Conservation (phyloP, 345 rosid species). For the Isatis tinctoria region DNA sequence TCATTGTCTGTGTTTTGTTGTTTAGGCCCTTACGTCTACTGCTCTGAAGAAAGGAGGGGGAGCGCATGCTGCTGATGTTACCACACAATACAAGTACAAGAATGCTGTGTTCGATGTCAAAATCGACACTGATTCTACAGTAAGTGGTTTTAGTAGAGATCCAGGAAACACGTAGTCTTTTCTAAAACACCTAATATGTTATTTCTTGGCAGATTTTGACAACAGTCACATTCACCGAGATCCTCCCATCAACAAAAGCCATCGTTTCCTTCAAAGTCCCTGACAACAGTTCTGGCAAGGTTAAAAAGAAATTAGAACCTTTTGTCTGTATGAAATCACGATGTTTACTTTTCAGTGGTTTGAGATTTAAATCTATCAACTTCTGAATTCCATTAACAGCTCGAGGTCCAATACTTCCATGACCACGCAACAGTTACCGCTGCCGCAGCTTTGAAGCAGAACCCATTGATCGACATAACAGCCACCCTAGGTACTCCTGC, state of each 20-base stretch:
- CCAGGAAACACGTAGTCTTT: neutral
- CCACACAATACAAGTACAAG: slow-evolving; percentile 72
- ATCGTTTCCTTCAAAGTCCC: slow-evolving; percentile 79
- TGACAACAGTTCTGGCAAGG: slow-evolving; percentile 79
- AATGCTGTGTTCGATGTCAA: slow-evolving; percentile 68
- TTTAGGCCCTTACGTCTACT: slow-evolving; percentile 79
- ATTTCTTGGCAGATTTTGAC: slow-evolving; percentile 54
- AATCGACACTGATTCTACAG: slow-evolving; percentile 80
- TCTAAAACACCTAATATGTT: neutral
- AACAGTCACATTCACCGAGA: slow-evolving; percentile 59
- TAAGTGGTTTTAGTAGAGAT: slow-evolving; percentile 29
- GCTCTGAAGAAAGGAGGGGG: slow-evolving; percentile 83
- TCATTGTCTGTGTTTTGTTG: neutral
- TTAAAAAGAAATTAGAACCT: slow-evolving; percentile 21
- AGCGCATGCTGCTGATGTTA: slow-evolving; percentile 70
- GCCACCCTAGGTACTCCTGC: slow-evolving; percentile 78
- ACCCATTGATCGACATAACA: slow-evolving; percentile 65
- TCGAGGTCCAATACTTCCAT: slow-evolving; percentile 84
- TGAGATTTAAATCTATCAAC: neutral
- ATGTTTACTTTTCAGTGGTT: neutral
- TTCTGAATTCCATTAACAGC: slow-evolving; percentile 36
- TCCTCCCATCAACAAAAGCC: slow-evolving; percentile 82
- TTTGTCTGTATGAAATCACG: neutral
- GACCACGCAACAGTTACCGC: slow-evolving; percentile 73
- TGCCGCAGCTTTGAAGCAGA: slow-evolving; percentile 61